Conservation (phyloP, 305 asterid genomes). For the Nicotiana rustica region DNA sequence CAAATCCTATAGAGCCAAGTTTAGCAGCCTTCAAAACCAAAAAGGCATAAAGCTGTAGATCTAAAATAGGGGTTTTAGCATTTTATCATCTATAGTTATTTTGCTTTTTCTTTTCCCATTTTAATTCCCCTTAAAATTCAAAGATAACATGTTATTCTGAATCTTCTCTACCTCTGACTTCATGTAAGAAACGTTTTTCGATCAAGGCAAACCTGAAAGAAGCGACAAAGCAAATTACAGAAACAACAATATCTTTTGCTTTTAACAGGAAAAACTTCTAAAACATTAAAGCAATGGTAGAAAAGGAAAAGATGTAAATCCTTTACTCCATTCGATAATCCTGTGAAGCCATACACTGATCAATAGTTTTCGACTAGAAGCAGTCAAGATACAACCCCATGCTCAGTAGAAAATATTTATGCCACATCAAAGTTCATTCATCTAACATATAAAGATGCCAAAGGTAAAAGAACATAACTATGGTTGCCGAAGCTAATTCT, state of each 20-base stretch:
- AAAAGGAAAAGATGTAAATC: background rate
- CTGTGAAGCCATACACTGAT: background rate
- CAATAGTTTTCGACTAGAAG: slow-evolving; percentile 4
- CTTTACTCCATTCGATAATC: background rate
- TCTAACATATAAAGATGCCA: slow-evolving; percentile 15
- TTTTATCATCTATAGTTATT: slow-evolving; percentile 3
- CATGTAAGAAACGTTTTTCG: no score
- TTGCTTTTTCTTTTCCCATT: background rate
- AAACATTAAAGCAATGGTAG: background rate
- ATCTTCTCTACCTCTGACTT: background rate
- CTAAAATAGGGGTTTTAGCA: background rate
- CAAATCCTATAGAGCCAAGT: background rate
- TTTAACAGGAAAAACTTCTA: background rate
- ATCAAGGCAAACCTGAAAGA: no score
- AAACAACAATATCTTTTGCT: background rate
- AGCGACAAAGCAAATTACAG: background rate
- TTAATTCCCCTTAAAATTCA: background rate
- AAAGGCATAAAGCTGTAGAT: background rate
- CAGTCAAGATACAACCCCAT: background rate
- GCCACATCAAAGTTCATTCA: slow-evolving; percentile 20
- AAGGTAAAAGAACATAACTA: background rate
- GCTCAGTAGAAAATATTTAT: background rate
- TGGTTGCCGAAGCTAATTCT: slow-evolving; percentile 16
- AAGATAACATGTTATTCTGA: background rate
- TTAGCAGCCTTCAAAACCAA: no score